These are phyloP conservation scores for Camelina laxa DNA, from an alignment of 345 rosid species.

Conservation along the genomic window DNA sequence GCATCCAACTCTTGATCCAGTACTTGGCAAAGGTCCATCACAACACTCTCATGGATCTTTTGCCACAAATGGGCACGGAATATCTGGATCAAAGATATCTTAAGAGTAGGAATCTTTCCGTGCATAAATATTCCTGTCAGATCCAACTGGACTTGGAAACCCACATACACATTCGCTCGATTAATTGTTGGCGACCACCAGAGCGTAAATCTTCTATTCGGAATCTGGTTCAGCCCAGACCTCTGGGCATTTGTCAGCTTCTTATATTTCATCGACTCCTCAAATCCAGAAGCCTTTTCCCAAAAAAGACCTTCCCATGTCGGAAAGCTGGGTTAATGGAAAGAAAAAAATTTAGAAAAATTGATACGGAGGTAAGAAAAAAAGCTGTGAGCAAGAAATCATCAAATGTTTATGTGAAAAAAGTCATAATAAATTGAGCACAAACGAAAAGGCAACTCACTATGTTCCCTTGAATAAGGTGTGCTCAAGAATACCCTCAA, in stretches of 20 bases:
- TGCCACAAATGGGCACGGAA: constrained; percentile 99
- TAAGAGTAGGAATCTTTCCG: constrained; percentile 97
- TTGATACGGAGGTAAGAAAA: neutral
- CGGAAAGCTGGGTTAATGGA: constrained; percentile 68
- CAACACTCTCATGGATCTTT: constrained; percentile 99
- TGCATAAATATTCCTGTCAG: constrained; percentile 99
- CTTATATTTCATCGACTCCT: constrained; percentile 99
- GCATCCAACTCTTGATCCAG: constrained; percentile 99
- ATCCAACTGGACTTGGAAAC: constrained; percentile 99
- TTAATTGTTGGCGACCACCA: constrained; percentile 99
- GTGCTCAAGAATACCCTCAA: constrained; percentile 98
- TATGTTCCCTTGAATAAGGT: constrained; percentile 97
- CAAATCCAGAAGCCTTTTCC: constrained; percentile 99
- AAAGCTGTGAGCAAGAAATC: neutral
- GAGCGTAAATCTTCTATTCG: constrained; percentile 95
- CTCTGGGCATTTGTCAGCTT: constrained; percentile 99
- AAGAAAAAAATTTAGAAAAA: constrained; percentile 22
- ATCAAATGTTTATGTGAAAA: constrained; percentile 4
- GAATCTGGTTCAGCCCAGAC: constrained; percentile 99
- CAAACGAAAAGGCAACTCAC: constrained; percentile 55
- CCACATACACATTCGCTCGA: constrained; percentile 94
- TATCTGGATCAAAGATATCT: constrained; percentile 96
- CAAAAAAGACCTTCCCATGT: constrained; percentile 99
- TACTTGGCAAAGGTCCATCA: constrained; percentile 99
- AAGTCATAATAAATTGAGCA: constrained; percentile 4